phyloP scores from a whole-genome alignment of 305 asterid genomes.

The Nicotiana rustica region DNA sequence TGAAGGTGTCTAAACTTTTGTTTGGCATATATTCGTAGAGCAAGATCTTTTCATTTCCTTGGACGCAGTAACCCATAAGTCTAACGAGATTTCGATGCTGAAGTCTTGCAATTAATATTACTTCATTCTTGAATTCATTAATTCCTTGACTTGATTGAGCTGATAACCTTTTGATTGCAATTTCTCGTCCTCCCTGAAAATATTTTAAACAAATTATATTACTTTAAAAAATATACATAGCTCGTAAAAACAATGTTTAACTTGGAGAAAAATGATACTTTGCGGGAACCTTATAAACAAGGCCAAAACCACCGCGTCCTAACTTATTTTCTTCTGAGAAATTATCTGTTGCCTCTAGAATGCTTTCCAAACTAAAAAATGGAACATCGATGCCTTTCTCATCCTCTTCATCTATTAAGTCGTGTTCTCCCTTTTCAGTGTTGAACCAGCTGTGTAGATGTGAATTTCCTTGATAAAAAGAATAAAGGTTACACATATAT shows the following conservation, averaged over 20 bases:
- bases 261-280: neutral
- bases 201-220: too few species aligned
- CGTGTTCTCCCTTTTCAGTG: slow-evolving; percentile 37
- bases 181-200: slow-evolving; percentile 27
- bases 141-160: slow-evolving; percentile 4
- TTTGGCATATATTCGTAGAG: too few species aligned
- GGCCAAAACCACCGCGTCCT: slow-evolving; percentile 27
- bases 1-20: slow-evolving; percentile 24
- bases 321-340: slow-evolving; percentile 51
- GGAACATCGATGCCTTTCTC: slow-evolving; percentile 36
- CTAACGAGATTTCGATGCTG: neutral
- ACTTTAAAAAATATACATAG: neutral
- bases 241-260: neutral
- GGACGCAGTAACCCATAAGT: slow-evolving; percentile 9
- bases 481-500: too few species aligned
- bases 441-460: neutral
- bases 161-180: slow-evolving; percentile 27
- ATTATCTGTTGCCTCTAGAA: slow-evolving; percentile 50
- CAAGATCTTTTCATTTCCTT: neutral
- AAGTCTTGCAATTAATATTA: too few species aligned
- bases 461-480: slow-evolving; percentile 21
- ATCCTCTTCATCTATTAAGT: slow-evolving; percentile 43
- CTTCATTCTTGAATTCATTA: neutral
- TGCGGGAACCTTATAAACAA: neutral
- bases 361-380: slow-evolving; percentile 29